Percentiles rank a stretch among this genome's conserved stretches.
These are phyloP conservation scores for Colletotrichum horii DNA, from an alignment of 2,329 filamentous ascomycete species.

Conservation along the genomic window DNA sequence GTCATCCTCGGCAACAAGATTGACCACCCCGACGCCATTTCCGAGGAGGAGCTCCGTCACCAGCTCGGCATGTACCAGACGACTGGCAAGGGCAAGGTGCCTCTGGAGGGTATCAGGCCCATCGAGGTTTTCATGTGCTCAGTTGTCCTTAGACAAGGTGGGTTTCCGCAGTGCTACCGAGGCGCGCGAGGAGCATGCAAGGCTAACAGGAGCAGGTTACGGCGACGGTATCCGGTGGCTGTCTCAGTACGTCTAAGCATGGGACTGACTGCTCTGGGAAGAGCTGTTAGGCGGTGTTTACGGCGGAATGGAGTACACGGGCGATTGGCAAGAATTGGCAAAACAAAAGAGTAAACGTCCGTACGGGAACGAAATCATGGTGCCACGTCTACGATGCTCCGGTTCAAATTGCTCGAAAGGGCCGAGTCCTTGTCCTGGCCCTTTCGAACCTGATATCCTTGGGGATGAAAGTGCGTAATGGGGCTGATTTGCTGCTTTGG, in stretches of 20 bases:
- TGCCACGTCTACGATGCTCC: constrained; percentile 15
- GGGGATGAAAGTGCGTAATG: constrained; percentile 7
- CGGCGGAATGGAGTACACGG: constrained; percentile 6
- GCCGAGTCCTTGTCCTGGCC: neutral
- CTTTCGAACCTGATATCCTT: neutral
- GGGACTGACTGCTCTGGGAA: neutral
- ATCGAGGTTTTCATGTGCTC: constrained; percentile 99
- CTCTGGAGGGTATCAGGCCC: constrained; percentile 87
- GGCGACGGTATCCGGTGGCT: constrained; percentile 91
- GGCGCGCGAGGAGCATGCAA: neutral
- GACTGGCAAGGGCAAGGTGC: constrained; percentile 94
- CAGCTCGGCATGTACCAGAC: constrained; percentile 95
- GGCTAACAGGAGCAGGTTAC: constrained; percentile 62
- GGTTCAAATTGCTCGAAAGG: neutral
- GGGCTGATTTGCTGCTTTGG: neutral
- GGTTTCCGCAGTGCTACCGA: constrained; percentile 30
- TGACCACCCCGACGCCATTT: constrained; percentile 94
- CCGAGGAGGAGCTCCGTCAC: constrained; percentile 92
- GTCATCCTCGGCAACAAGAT: constrained; percentile 99
- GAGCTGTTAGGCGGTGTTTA: constrained; percentile 9
- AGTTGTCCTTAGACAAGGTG: constrained; percentile 95
- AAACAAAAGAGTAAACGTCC: constrained; percentile 1
- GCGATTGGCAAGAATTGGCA: neutral
- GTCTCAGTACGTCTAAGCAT: constrained; percentile 82
- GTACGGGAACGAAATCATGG: constrained; percentile 1